These are phyloP conservation scores for Aspergillus costaricaensis DNA, from an alignment of 2,329 filamentous ascomycete species.

Conservation along the genomic window DNA sequence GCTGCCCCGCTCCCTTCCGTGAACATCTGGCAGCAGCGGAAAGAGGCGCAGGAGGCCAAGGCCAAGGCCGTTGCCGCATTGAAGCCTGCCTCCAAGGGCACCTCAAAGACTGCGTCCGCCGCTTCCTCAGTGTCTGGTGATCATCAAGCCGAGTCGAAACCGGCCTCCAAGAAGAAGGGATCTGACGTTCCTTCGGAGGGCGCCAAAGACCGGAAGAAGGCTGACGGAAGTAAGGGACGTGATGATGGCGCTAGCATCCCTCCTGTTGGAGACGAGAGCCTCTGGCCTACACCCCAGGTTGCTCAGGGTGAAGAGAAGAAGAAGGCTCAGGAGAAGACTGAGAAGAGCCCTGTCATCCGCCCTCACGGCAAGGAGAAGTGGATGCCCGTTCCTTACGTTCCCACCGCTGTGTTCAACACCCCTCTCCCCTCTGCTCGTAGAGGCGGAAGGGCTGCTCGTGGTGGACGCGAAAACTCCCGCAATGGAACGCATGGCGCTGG, in stretches of 20 bases:
- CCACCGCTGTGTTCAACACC: slow-evolving; percentile 83
- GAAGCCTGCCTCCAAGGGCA: slow-evolving; percentile 28
- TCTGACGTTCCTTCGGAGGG: slow-evolving; percentile 27
- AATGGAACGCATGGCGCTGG: slow-evolving; percentile 42
- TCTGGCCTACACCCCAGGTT: slow-evolving; percentile 89
- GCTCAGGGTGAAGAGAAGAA: slow-evolving; percentile 75
- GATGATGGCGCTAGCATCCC: slow-evolving; percentile 54
- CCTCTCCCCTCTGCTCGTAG: slow-evolving; percentile 61
- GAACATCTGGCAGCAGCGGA: slow-evolving; percentile 85
- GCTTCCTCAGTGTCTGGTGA: slow-evolving; percentile 36
- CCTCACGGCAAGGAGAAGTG: slow-evolving; percentile 75
- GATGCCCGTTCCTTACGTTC: slow-evolving; percentile 79
- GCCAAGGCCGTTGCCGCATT: slow-evolving; percentile 41
- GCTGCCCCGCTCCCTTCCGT: slow-evolving; percentile 81
- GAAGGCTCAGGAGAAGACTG: slow-evolving; percentile 66
- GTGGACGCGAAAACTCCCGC: slow-evolving; percentile 55
- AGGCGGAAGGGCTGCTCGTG: slow-evolving; percentile 58
- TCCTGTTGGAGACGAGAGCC: slow-evolving; percentile 71
- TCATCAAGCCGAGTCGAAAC: slow-evolving; percentile 45
- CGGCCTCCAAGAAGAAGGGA: slow-evolving; percentile 45
- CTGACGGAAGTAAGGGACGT: slow-evolving; percentile 43
- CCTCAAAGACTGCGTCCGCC: slow-evolving; percentile 29
- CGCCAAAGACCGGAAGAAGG: slow-evolving; percentile 41
- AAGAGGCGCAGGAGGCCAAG: slow-evolving; percentile 63
- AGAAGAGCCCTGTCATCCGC: slow-evolving; percentile 60